These are phyloP conservation scores for Phytophthora sansomeana DNA, from an alignment of 352 stramenopile genomes.

Conservation along the genomic window DNA sequence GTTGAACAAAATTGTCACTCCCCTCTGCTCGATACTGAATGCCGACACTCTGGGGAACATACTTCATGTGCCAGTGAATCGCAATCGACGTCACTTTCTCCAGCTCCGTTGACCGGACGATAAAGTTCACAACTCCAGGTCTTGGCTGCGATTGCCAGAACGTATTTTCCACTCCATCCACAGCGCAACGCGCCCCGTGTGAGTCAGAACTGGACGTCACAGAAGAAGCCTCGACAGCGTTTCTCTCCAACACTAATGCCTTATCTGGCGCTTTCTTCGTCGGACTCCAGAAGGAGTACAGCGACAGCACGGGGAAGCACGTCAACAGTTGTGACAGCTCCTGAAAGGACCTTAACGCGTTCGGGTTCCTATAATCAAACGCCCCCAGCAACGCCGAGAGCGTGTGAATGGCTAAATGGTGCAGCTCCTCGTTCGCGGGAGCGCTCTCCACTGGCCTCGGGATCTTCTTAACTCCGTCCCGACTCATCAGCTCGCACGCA, in stretches of 20 bases:
- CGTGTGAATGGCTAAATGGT: constrained; percentile 87
- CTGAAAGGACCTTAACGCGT: constrained; percentile 71
- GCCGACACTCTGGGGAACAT: constrained; percentile 57
- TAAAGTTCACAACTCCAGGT: constrained; percentile 61
- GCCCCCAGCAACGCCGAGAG: constrained; percentile 70
- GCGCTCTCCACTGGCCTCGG: constrained; percentile 46
- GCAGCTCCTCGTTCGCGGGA: constrained; percentile 65
- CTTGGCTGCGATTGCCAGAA: constrained; percentile 79
- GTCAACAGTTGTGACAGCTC: constrained; percentile 81
- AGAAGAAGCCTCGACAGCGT: constrained; percentile 67
- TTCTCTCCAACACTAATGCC: constrained; percentile 46
- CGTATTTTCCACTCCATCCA: constrained; percentile 66
- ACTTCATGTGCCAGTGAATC: constrained; percentile 80
- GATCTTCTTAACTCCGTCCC: constrained; percentile 52
- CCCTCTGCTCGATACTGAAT: constrained; percentile 61
- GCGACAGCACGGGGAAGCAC: constrained; percentile 76
- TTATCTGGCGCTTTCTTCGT: constrained; percentile 70
- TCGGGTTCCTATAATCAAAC: constrained; percentile 71
- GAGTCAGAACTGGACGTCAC: constrained; percentile 52
- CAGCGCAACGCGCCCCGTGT: constrained; percentile 54
- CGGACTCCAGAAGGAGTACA: constrained; percentile 90
- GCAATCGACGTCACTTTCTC: constrained; percentile 63
- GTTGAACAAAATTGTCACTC: constrained; percentile 48
- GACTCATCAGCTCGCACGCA: constrained; percentile 61
- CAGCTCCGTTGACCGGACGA: constrained; percentile 47